Evolutionary conservation across 2,329 filamentous ascomycete species (phyloP).

Genomic region (Pseudogymnoascus sp.): DNA sequence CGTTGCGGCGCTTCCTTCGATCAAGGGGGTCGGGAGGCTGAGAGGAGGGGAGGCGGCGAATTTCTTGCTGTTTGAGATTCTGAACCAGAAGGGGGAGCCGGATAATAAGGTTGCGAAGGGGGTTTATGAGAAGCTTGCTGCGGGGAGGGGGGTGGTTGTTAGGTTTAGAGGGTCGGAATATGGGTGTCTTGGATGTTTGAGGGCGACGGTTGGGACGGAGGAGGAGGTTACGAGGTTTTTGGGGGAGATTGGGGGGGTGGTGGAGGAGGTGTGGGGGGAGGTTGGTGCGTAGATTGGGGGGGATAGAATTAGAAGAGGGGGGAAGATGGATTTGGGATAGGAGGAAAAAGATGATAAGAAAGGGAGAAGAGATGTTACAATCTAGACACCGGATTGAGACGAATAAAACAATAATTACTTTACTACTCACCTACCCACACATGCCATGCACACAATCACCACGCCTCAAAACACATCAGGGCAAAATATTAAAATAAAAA

Average conservation of each 20-base stretch:
- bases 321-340: not conserved
- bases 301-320: not conserved
- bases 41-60: constrained; percentile 76
- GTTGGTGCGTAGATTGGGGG: not conserved
- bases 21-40: constrained; percentile 73
- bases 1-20: constrained; percentile 60
- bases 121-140: constrained; percentile 78
- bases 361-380: not conserved
- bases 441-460: not conserved
- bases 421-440: not conserved
- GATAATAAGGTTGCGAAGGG: constrained; percentile 71
- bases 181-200: constrained; percentile 79
- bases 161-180: constrained; percentile 88
- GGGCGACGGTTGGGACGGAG: constrained; percentile 89
- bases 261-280: constrained; percentile 19
- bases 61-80: constrained; percentile 84
- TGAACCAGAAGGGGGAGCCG: constrained; percentile 63
- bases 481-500: not conserved
- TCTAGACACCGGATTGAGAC: not conserved
- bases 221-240: constrained; percentile 75
- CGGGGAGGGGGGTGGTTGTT: constrained; percentile 82
- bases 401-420: not conserved
- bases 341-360: not conserved
- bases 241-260: constrained; percentile 46
- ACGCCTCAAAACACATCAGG: not conserved